Evolutionary conservation across 2,329 filamentous ascomycete species (phyloP), one percentile per base, ranked within the genome.

Genomic region (Hypoxylon sp.): DNA sequence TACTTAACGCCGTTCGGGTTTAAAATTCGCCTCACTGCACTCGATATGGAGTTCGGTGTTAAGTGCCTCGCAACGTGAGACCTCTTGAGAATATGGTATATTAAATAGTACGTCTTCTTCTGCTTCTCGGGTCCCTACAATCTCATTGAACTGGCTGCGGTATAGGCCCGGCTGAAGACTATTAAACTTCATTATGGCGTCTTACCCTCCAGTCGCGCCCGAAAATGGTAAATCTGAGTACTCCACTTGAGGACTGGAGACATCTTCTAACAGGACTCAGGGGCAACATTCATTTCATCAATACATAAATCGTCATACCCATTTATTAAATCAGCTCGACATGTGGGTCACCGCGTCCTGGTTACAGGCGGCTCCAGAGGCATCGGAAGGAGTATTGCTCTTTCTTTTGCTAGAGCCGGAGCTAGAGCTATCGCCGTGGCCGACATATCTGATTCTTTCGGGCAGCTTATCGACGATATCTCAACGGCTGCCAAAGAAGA

Each of bases 331-430:
- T 50, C 46, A 11, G 51, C 55, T 3, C 61, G 18, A 4, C 65
- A 70, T 49, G 40, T 28, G 18, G 67, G 70, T 11, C 68, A 69
- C 36, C 50, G 64, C 26, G 50, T 70, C 30, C 38, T 73, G 11
- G 59, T 73, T 33, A 73, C 72, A 1, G 71, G 72, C 6, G 70
- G 67, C 33, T 40, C 68, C 8, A 67, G 64, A 3, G 70, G 71
- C 0, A 65, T 73, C 11, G 70, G 71, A 11, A 51, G 33, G 14
- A 57, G 67, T 20, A 70, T 61, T n/a, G 70, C 67, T 2, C 42
- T 65, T 2, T 61, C 67, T 5, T 73, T 71, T 51, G 70, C 71
- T 0, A 52, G 65, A 22, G 69, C 71, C 4, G 71, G 72, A 26
- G 70, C 68, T 1, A 64, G 62, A 20, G 63, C 51, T 8, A 70